These are phyloP conservation scores for Monosporascus ibericus DNA, from an alignment of 2,329 filamentous ascomycete genomes.

Conservation along the genomic window DNA sequence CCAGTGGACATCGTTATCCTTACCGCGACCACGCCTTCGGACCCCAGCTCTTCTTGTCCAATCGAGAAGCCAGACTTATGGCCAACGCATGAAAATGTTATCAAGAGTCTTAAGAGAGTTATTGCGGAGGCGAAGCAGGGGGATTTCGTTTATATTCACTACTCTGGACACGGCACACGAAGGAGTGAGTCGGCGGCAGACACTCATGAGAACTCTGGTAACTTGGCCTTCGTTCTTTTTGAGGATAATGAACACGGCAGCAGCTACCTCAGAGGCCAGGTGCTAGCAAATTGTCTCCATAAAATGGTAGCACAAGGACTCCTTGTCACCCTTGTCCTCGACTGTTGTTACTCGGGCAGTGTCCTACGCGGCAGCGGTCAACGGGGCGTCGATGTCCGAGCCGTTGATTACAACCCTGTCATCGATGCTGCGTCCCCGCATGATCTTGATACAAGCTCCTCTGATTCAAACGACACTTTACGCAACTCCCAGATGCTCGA, in stretches of 20 bases:
- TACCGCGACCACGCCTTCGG: background rate
- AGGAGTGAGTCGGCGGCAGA: background rate
- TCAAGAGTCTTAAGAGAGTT: background rate
- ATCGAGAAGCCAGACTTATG: no score
- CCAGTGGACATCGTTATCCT: background rate
- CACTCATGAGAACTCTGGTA: background rate
- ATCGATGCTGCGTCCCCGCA: background rate
- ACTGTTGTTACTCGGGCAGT: constrained; percentile 6
- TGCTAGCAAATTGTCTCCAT: background rate
- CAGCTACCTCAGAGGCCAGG: background rate
- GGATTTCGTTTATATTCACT: constrained; percentile 1
- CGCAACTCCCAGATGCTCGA: constrained; percentile 1
- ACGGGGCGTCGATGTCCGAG: background rate
- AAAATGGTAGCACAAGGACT: constrained; percentile 3
- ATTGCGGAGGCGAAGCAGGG: background rate
- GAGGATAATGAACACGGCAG: background rate
- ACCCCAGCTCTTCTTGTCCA: no score
- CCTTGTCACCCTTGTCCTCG: constrained; percentile 4
- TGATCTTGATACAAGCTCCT: background rate
- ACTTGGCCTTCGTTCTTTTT: background rate
- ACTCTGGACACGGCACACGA: constrained; percentile 2
- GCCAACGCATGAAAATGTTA: no score
- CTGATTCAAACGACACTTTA: background rate
- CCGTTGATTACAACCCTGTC: constrained; percentile 1
- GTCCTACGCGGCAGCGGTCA: background rate